These are phyloP conservation scores for Tuber microsphaerosporum DNA, from an alignment of 495 filamentous ascomycete species.

Conservation along the genomic window DNA sequence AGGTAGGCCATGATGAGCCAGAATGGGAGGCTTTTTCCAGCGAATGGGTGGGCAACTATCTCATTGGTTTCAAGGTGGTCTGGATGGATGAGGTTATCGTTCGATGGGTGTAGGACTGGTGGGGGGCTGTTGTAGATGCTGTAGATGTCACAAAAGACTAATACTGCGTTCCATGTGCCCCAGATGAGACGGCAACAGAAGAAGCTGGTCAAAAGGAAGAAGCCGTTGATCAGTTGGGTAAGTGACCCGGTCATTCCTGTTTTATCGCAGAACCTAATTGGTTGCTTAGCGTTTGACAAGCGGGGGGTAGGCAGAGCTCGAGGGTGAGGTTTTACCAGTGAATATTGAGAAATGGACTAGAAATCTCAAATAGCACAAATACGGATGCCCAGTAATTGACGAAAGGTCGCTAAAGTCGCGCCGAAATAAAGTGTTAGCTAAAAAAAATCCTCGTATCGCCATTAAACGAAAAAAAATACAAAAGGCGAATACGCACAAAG, in stretches of 20 bases:
- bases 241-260: constrained; percentile 81
- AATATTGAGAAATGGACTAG: constrained; percentile 85
- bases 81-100: constrained; percentile 34
- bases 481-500: constrained; percentile 61
- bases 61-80: constrained; percentile 40
- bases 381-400: constrained; percentile 83
- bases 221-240: constrained; percentile 79
- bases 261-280: constrained; percentile 75
- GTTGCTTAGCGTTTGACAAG: neutral
- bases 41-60: constrained; percentile 26
- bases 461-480: too few species aligned
- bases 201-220: constrained; percentile 65
- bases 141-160: constrained; percentile 78
- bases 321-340: constrained; percentile 60
- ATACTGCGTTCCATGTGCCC: constrained; percentile 73
- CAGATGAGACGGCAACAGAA: constrained; percentile 84
- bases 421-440: neutral
- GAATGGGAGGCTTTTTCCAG: constrained; percentile 53
- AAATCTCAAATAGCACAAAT: constrained; percentile 98
- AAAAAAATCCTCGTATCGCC: neutral
- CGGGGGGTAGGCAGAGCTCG: neutral
- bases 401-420: constrained; percentile 68
- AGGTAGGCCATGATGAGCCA: constrained; percentile 79
- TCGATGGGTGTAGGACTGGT: constrained; percentile 42
- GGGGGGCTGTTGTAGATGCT: constrained; percentile 47